These are phyloP conservation scores for Acacia confusa DNA, from an alignment of 306 rosid species.

Conservation along the genomic window DNA sequence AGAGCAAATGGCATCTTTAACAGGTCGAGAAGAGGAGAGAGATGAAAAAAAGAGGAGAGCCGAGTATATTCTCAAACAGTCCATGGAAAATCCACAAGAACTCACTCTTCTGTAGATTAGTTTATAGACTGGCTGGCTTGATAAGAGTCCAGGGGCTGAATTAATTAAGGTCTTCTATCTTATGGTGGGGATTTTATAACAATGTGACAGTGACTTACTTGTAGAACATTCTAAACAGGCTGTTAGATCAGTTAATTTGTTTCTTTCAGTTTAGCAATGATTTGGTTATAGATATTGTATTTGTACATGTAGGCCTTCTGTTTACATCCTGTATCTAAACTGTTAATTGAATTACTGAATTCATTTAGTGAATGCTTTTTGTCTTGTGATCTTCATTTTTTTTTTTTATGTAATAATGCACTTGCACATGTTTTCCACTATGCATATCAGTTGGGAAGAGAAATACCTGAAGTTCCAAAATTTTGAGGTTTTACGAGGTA, in stretches of 20 bases:
- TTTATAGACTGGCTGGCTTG: conserved; percentile 36
- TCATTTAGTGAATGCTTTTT: background rate
- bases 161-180: conserved; percentile 33
- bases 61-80: conserved; percentile 79
- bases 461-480: background rate
- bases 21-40: conserved; percentile 72
- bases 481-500: background rate
- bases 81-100: conserved; percentile 83
- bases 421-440: background rate
- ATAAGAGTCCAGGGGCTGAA: background rate
- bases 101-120: conserved; percentile 73
- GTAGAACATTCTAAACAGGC: conserved; percentile 43
- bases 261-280: conserved; percentile 28
- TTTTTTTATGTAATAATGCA: background rate
- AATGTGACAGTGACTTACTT: conserved; percentile 39
- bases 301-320: conserved; percentile 16
- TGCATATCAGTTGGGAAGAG: background rate
- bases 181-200: conserved; percentile 42
- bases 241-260: conserved; percentile 39
- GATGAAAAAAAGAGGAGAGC: conserved; percentile 95
- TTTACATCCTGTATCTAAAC: conserved; percentile 25
- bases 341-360: background rate
- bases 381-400: background rate
- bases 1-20: conserved; percentile 42
- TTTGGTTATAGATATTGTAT: conserved; percentile 30